Evolutionary conservation across 73 alveolate genomes (phyloP).

Genomic region (Tetrahymena malaccensis): DNA sequence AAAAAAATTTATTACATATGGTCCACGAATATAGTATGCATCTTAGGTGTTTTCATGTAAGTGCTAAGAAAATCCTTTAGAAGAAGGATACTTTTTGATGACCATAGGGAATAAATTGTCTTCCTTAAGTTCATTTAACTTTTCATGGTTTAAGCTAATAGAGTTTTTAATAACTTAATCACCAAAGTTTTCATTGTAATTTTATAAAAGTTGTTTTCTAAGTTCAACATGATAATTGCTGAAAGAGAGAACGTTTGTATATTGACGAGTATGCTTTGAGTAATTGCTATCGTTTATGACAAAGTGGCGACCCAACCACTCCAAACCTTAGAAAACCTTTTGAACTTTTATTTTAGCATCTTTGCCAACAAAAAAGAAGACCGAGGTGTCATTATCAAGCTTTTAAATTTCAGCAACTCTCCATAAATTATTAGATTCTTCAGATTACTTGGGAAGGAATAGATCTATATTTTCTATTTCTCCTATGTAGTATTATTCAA

Average conservation of each 20-base stretch:
- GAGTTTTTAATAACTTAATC: background rate
- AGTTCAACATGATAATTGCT: background rate
- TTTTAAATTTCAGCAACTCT: background rate
- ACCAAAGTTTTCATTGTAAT: background rate
- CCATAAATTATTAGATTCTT: background rate
- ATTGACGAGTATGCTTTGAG: background rate
- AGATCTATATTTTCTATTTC: background rate
- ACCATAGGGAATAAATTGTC: background rate
- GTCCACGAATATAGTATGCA: background rate
- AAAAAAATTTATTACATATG: background rate
- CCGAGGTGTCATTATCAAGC: background rate
- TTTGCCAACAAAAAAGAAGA: background rate
- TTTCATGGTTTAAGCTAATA: background rate
- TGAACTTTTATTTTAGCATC: background rate
- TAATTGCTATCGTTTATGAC: background rate
- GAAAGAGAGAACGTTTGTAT: background rate
- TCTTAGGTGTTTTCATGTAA: background rate
- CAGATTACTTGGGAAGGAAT: background rate
- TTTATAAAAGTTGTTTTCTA: background rate
- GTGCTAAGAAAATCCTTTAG: background rate
- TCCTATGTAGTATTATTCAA: background rate
- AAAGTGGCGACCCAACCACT: background rate
- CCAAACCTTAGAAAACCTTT: background rate
- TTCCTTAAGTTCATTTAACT: background rate
- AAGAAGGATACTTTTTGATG: background rate